Conservation (phyloP, 225 moss, liverwort and hornwort genomes). For the Pseudisothecium myosuroides region DNA sequence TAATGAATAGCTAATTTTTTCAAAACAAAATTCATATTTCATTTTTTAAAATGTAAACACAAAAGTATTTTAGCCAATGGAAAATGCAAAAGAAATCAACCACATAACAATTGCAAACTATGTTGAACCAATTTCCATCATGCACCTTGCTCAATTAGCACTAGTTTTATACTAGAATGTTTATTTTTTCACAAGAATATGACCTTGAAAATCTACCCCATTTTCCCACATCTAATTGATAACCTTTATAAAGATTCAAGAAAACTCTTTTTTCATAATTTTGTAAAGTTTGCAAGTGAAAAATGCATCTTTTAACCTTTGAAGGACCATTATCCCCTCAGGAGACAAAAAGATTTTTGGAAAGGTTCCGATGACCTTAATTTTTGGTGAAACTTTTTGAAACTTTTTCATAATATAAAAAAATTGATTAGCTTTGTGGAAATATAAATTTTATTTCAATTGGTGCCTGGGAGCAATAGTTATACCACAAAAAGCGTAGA, state of each 20-base stretch:
- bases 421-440: no score
- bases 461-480: no score
- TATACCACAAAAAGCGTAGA: no score
- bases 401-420: no score
- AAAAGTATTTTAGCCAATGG: no score
- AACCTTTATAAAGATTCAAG: not conserved
- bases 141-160: fast-evolving
- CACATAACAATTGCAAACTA: not conserved
- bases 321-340: no score
- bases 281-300: not conserved
- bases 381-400: no score
- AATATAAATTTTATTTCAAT: no score
- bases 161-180: not conserved
- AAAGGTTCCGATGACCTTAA: no score
- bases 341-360: no score
- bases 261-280: not conserved
- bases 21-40: not conserved
- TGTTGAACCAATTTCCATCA: fast-evolving
- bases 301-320: not conserved
- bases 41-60: not conserved
- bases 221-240: not conserved
- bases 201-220: not conserved
- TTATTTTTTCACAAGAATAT: fast-evolving
- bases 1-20: not conserved
- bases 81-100: not conserved